These are phyloP conservation scores for Penicillium freii DNA, from an alignment of 2,329 filamentous ascomycete species.

Conservation along the genomic window DNA sequence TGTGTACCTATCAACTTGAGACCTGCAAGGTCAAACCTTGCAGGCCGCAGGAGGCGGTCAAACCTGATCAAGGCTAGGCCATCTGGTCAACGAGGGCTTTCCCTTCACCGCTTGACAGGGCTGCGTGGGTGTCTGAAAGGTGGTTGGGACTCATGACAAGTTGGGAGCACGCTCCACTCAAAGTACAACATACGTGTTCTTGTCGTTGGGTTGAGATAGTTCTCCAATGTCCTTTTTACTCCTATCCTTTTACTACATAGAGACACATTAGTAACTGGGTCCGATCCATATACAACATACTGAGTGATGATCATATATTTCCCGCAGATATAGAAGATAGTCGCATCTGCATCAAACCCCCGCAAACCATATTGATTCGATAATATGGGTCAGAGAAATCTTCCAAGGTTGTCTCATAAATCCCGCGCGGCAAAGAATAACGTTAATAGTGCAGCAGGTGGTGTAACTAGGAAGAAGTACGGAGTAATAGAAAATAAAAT, in stretches of 20 bases:
- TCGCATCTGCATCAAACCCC: conserved; percentile 6
- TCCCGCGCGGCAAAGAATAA: conserved; percentile 20
- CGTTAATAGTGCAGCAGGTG: conserved; percentile 1
- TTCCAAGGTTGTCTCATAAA: conserved; percentile 12
- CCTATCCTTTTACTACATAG: too few species aligned
- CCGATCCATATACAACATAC: neutral
- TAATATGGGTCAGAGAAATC: conserved; percentile 8
- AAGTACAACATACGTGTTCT: conserved; percentile 7
- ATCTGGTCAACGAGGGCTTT: conserved; percentile 12
- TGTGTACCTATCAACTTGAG: conserved; percentile 10
- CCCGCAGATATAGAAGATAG: conserved; percentile 7
- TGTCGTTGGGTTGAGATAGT: neutral
- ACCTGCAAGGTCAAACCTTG: conserved; percentile 31
- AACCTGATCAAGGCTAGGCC: conserved; percentile 16
- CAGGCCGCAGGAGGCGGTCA: conserved; percentile 31
- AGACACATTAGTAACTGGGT: conserved; percentile 1
- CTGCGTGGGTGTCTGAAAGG: conserved; percentile 24
- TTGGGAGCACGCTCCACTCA: conserved; percentile 10
- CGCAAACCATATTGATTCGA: conserved; percentile 6
- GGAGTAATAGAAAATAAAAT: too few species aligned
- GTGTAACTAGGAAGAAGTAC: neutral
- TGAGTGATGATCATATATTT: conserved; percentile 7
- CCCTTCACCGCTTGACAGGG: conserved; percentile 23
- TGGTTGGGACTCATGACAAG: conserved; percentile 11
- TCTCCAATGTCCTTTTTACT: neutral